Base-by-base conservation (phyloP, 2,329 filamentous ascomycete species). In the Fusarium sp. region DNA sequence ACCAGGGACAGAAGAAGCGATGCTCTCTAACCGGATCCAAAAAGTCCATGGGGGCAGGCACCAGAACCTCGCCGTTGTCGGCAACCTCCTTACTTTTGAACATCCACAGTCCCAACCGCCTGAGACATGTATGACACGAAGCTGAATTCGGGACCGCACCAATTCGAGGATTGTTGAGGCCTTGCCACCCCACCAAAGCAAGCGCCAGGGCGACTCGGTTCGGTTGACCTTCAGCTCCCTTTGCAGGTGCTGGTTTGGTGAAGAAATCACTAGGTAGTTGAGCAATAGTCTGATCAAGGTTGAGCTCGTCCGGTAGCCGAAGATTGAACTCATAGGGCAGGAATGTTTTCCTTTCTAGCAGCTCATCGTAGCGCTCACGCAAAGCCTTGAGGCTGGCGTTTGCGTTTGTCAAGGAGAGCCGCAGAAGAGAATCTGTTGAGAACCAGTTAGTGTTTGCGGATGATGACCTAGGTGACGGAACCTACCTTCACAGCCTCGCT, bases 21-120 rank as follows among this genome's bases (percentile, higher is more conserved):
- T 95, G 91, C 73, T 93, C 90, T 6, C 83, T 82, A 2, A 89
- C 77, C 5, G 88, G 86, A 70, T 94, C 88, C 2, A 95, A 81
- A 53, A 85, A 80, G 65, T 86, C 84, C 82, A 91, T 88, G 2
- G 85, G 83, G 3, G 88, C 84, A 1, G 84, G 83, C 5, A 84
- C 80, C 10, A 88, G 75, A 9, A 88, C 77, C 32, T 82, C 76
- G 0, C 81, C 82, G 13, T 78, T 76, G 2, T 80, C 78, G 55
- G 86, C 83, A 28, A 90, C 84, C 69, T 86, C 85, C 75, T 89
- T 93, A 74, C 88, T 89, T 71, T 88, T 90, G 75, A 96, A 98
- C 81, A 99, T 90, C 95, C 95, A 99, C 3, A 99, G 82, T 0
- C 95, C 95, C 0, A 98, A 81, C 2, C 93, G 88, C 57, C 95